Evolutionary conservation across 768 basidiomycete species (phyloP), one percentile per base, ranked within the genome.

Genomic region (Tubosaeta brunneosetosa): DNA sequence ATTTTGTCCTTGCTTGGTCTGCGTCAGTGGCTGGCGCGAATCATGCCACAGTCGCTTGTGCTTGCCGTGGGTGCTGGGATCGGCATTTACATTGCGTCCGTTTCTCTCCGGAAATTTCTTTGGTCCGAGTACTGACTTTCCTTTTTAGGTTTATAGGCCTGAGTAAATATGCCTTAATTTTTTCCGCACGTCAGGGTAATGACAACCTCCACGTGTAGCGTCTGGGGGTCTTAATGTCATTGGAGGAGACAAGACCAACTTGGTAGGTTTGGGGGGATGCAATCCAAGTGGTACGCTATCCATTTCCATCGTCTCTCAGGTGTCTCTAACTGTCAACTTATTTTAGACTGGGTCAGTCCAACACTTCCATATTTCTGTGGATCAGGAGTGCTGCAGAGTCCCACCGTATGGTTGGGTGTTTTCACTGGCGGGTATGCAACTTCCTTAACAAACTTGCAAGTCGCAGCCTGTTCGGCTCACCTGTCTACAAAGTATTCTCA

Each of bases 371-470:
- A 76, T 47, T 90, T 80, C 70, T 94, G 91, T 58, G 72, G 70
- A 3, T 65, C 73, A 13, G 81, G 79, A 37, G 84, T 89, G 4
- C 71, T 94, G 26, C 83, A 79, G 36, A 84, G 72, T 56, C 88
- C 90, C 1, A 88, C 85, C 10, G 83, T 89, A 74, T 94, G 91
- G 91, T 71, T 93, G n/a, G 91, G 91, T 33, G 80, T 93, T 51
- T 89, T 91, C 67, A 72, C 83, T 6, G 91, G 91, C 58, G 91
- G 91, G 84, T 86, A 62, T 22, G 82, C 62, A 12, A 4, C n/a
- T 52, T 48, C 48, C 29, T 44, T 14, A 26, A 12, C 29, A 3
- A 29, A 29, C 44, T 33, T 13, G 17, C 40, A 27, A 29, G 43
- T 33, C 12, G 17, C 38, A 14, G 32, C 16, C 19, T 44, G 42